phyloP scores from a whole-genome alignment of 2,329 filamentous ascomycete genomes.

The Epicoccum sorghinum region DNA sequence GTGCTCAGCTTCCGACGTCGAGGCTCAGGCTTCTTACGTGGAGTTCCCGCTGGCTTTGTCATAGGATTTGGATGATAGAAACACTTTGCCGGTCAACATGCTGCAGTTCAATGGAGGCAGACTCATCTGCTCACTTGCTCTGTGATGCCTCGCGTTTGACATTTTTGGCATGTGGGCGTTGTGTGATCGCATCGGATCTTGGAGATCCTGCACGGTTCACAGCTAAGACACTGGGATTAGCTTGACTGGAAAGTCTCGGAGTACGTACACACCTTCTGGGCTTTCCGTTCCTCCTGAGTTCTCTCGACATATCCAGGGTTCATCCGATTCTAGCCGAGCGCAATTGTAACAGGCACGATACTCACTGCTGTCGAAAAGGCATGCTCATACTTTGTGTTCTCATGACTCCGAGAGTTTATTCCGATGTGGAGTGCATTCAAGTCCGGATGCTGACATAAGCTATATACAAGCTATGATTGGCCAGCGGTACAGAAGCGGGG shows the following conservation, averaged over 20 bases:
- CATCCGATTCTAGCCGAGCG: constrained; percentile 6
- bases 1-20: constrained; percentile 30
- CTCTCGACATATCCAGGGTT: constrained; percentile 25
- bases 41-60: constrained; percentile 45
- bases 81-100: constrained; percentile 29
- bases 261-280: constrained; percentile 33
- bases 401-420: constrained; percentile 12
- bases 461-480: constrained; percentile 1
- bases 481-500: not conserved
- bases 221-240: constrained; percentile 33
- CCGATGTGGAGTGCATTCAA: constrained; percentile 11
- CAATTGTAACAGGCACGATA: not conserved
- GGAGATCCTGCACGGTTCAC: constrained; percentile 45
- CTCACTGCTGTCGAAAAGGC: constrained; percentile 1
- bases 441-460: constrained; percentile 6
- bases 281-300: constrained; percentile 45
- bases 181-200: constrained; percentile 46
- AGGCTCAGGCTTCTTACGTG: constrained; percentile 43
- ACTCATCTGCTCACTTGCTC: constrained; percentile 36
- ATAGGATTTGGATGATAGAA: constrained; percentile 47
- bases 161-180: constrained; percentile 44
- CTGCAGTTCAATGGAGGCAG: not conserved
- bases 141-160: constrained; percentile 38
- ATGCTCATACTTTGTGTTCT: not conserved
- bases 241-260: constrained; percentile 10